A percentile compares a stretch with the other conserved stretches of the same genome.
phyloP scores from a whole-genome alignment of 768 basidiomycete species.

The Calocybe cyanea region DNA sequence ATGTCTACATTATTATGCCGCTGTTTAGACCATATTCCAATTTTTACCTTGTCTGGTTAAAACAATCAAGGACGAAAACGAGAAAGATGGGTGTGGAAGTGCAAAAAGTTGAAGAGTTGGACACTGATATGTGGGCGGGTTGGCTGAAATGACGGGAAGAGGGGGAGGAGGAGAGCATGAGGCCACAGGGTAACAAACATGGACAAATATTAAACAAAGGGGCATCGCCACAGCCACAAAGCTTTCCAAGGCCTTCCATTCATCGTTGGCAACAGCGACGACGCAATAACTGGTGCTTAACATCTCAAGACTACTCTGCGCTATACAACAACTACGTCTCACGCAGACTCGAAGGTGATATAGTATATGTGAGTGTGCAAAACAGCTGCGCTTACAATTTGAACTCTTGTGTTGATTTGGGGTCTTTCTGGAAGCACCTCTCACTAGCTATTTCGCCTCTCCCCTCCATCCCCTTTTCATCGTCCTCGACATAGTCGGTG shows the following conservation, averaged over 20 bases:
- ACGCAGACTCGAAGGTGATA: too few species aligned
- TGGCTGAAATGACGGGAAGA: constrained; percentile 8
- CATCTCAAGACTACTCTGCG: too few species aligned
- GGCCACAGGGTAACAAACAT: constrained; percentile 7
- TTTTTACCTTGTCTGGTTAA: neutral
- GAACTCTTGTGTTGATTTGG: too few species aligned
- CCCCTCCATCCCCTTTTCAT: neutral
- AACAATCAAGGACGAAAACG: neutral
- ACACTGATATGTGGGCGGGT: constrained; percentile 1
- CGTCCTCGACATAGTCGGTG: constrained; percentile 9
- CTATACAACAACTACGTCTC: too few species aligned
- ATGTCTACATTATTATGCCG: neutral
- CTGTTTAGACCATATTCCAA: neutral
- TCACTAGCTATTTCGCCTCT: too few species aligned
- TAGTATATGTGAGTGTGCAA: too few species aligned
- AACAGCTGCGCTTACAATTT: too few species aligned
- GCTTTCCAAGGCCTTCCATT: constrained; percentile 12
- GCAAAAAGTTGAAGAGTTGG: neutral
- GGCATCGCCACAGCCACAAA: constrained; percentile 16
- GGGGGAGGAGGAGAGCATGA: constrained; percentile 16
- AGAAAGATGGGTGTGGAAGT: neutral
- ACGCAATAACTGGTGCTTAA: too few species aligned
- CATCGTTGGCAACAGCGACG: constrained; percentile 6
- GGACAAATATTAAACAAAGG: constrained; percentile 15
- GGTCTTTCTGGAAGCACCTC: too few species aligned